Base-by-base conservation (phyloP, 345 rosid species). In the Brassica carinata region DNA sequence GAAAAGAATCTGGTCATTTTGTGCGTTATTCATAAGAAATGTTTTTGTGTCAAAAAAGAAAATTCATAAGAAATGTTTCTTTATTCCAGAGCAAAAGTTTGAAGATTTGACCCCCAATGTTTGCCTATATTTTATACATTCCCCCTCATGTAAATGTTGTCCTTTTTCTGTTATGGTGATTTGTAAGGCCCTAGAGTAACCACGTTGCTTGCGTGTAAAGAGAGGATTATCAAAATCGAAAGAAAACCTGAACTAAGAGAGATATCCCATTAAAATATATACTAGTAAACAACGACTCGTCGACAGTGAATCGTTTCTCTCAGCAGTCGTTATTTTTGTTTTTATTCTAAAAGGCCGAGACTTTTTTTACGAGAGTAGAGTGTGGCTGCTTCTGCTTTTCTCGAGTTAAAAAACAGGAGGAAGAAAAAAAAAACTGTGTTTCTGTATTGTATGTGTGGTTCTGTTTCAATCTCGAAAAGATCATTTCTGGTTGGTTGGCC, bases 391-490 rank as follows among this genome's bases (percentile, higher is more conserved):
- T 45, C 30, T 76, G 77, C 65, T 81, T 64, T 77, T 73, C 7
- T 14, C 19, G 64, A 43, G 73, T 75, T 77, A 71, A 71, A 62
- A 74, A 51, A 68, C 72, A 65, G 48, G 69, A 31, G 53, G 5
- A 48, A 5, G n/a, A 53, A 59, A 26, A 14, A 71, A 65, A 63
- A 70, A 64, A 30, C 48, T 48, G 83, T 74, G 75, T 73, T 73
- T 58, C 61, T 63, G 73, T 70, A 62, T 71, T 34, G 38, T 34
- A 18, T 58, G 64, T 90, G 96, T 90, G 96, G 94, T 83, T 92
- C 83, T 88, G 83, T 86, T 85, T 87, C 71, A 55, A 64, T 82
- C 82, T 84, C 80, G 72, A 69, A 75, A 84, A 83, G 85, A 87
- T 89, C 88, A 85, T 76, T 77, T 78, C 84, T 77, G 84, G 82